Conservation (phyloP, 2,329 filamentous ascomycete species). For the Aspergillus candidus region DNA sequence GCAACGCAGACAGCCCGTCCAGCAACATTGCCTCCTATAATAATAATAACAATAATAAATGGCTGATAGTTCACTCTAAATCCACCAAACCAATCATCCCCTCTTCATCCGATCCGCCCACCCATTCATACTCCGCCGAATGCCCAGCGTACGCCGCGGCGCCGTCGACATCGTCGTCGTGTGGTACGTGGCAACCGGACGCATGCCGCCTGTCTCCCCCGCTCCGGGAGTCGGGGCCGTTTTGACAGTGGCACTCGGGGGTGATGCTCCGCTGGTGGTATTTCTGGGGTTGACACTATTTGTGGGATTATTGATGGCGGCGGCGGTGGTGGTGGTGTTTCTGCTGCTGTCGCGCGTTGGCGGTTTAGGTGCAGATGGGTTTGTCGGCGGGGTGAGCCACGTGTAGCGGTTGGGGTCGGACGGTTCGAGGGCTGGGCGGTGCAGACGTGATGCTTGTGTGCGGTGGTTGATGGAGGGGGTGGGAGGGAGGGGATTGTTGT, state of each 20-base stretch:
- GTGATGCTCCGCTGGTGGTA: no score
- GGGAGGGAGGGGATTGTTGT: constrained; percentile 13
- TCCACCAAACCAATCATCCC: constrained; percentile 5
- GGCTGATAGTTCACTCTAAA: no score
- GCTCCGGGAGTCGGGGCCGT: no score
- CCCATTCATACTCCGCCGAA: constrained; percentile 39
- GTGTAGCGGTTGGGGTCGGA: constrained; percentile 29
- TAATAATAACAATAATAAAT: no score
- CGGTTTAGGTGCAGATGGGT: constrained; percentile 5
- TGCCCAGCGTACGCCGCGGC: constrained; percentile 36
- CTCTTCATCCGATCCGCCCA: constrained; percentile 38
- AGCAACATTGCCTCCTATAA: no score
- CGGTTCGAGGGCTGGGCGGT: constrained; percentile 28
- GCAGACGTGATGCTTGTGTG: constrained; percentile 26
- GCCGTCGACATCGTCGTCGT: constrained; percentile 36
- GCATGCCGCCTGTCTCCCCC: constrained; percentile 11
- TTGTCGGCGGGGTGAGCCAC: constrained; percentile 26
- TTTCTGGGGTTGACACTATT: no score
- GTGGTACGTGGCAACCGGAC: constrained; percentile 33
- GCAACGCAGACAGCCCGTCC: no score
- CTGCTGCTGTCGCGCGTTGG: no score
- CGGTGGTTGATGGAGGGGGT: constrained; percentile 23
- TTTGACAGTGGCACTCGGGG: no score
- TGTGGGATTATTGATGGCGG: no score
- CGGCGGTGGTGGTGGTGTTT: no score